These are phyloP conservation scores for Ogataea ramenticola DNA, from an alignment of 805 yeast genomes.

Conservation along the genomic window DNA sequence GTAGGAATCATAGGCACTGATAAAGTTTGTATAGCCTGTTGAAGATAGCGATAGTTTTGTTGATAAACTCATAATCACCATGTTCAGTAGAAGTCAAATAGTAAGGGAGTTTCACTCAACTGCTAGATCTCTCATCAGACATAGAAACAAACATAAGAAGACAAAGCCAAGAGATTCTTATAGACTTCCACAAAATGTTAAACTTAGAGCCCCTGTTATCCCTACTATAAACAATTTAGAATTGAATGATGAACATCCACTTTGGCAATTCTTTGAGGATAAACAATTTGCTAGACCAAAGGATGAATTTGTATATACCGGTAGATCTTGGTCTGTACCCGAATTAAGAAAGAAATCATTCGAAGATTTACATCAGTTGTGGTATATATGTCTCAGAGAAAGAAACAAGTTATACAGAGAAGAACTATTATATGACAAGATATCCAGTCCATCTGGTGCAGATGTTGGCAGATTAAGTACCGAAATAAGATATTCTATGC, in stretches of 20 bases:
- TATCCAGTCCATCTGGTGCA: constrained; percentile 18
- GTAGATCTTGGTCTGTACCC: constrained; percentile 81
- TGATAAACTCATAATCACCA: no score
- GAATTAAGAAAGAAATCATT: constrained; percentile 88
- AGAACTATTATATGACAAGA: constrained; percentile 44
- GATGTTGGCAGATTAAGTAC: constrained; percentile 24
- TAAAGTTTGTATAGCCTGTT: no score
- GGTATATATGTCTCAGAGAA: constrained; percentile 85
- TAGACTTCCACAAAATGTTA: constrained; percentile 39
- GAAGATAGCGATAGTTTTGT: no score
- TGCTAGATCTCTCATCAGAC: constrained; percentile 23
- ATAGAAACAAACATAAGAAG: constrained; percentile 9
- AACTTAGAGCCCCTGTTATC: constrained; percentile 73
- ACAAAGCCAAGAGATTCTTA: constrained; percentile 5
- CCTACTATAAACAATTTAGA: constrained; percentile 71
- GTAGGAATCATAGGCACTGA: no score
- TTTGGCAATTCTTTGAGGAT: constrained; percentile 84
- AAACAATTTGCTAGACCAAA: constrained; percentile 53
- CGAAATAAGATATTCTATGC: constrained; percentile 54
- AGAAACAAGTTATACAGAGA: constrained; percentile 77
- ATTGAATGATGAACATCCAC: constrained; percentile 80
- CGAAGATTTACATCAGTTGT: constrained; percentile 83
- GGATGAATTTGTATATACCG: constrained; percentile 43
- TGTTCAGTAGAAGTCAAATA: constrained; percentile 7
- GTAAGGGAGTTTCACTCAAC: constrained; percentile 29